These are phyloP conservation scores for Panaeolus cyanescens DNA, from an alignment of 768 basidiomycete genomes.

Conservation along the genomic window DNA sequence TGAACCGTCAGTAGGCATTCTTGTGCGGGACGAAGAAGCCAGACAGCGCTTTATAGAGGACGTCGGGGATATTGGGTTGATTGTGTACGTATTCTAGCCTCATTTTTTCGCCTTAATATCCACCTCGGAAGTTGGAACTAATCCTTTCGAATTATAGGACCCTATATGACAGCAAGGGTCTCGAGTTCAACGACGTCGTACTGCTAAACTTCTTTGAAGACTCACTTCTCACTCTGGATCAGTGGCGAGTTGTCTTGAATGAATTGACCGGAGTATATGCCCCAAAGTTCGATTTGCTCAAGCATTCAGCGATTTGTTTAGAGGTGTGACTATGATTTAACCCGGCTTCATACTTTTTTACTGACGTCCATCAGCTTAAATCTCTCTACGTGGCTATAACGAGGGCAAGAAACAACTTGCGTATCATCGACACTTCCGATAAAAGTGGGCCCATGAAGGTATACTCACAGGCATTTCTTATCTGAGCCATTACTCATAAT, in stretches of 20 bases:
- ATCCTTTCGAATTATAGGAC: conserved; percentile 43
- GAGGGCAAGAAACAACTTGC: conserved; percentile 66
- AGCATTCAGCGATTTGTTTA: conserved; percentile 56
- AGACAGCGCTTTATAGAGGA: conserved; percentile 45
- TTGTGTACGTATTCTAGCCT: conserved; percentile 59
- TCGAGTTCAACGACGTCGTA: conserved; percentile 71
- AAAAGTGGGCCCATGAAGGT: conserved; percentile 63
- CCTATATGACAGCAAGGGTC: conserved; percentile 64
- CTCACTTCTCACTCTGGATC: conserved; percentile 44
- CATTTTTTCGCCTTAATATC: background rate
- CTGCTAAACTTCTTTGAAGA: conserved; percentile 77
- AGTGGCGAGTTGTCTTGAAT: conserved; percentile 67
- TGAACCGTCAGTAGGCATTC: conserved; percentile 52
- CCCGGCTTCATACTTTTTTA: no score
- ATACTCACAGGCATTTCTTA: background rate
- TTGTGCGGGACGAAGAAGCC: conserved; percentile 65
- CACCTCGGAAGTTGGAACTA: no score
- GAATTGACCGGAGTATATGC: conserved; percentile 21
- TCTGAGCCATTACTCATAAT: background rate
- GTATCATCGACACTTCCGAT: conserved; percentile 68
- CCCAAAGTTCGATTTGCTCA: conserved; percentile 50
- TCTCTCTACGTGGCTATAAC: conserved; percentile 73
- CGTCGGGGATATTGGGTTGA: conserved; percentile 59
- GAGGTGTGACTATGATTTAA: no score
- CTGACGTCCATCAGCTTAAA: conserved; percentile 48